These are phyloP conservation scores for Lepidium africanum DNA, from an alignment of 345 rosid genomes.

Conservation along the genomic window DNA sequence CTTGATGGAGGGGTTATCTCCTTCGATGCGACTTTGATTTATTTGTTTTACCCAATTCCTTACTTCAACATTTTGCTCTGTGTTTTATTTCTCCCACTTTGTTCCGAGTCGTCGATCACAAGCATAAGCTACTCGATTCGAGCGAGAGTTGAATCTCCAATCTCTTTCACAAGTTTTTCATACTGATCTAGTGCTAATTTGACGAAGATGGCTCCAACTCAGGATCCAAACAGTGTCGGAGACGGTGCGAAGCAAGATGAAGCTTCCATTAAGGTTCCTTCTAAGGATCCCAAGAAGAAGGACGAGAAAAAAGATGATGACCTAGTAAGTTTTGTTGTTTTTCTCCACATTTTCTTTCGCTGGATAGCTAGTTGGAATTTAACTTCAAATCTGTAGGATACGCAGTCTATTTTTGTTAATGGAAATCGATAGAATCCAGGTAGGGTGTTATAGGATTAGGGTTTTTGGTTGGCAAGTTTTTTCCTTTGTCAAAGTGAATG, in stretches of 20 bases:
- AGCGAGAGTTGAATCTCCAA: neutral
- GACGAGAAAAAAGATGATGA: slow-evolving; percentile 94
- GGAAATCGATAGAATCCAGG: neutral
- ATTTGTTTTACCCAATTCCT: neutral
- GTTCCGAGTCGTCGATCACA: too few species aligned
- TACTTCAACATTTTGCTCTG: too few species aligned
- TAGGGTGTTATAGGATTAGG: neutral
- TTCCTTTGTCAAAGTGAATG: neutral
- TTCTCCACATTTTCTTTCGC: neutral
- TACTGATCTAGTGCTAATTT: neutral
- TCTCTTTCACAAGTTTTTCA: neutral
- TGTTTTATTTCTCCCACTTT: neutral
- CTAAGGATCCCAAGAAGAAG: slow-evolving; percentile 82
- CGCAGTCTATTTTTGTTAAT: neutral
- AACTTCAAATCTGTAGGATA: neutral
- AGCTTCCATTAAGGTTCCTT: slow-evolving; percentile 49
- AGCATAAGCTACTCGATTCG: slow-evolving; percentile 9
- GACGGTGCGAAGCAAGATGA: slow-evolving; percentile 44
- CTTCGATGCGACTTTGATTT: neutral
- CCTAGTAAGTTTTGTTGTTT: slow-evolving; percentile 36
- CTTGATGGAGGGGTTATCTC: slow-evolving; percentile 20
- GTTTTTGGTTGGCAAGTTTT: too few species aligned
- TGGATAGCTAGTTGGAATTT: neutral
- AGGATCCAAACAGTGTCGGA: slow-evolving; percentile 48
- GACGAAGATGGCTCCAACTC: slow-evolving; percentile 29